These are phyloP conservation scores for Rhizoclosmatium sp. DNA, from an alignment of 192 early-diverging fungal species.

Conservation along the genomic window DNA sequence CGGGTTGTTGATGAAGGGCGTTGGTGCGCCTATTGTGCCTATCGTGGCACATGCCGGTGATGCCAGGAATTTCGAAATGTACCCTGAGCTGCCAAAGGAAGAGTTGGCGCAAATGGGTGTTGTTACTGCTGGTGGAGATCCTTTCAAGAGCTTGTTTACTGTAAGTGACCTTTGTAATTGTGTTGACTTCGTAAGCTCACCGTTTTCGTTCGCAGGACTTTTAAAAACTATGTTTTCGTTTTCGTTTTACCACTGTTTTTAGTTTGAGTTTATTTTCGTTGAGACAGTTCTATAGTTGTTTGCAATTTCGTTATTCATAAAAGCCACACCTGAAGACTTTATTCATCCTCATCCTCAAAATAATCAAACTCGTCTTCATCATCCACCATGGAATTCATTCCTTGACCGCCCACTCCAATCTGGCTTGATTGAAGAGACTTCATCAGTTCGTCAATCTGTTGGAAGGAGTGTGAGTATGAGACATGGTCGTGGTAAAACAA, in stretches of 20 bases:
- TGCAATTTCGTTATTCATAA: too few species aligned
- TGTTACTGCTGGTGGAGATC: constrained; percentile 65
- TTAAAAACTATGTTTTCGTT: not conserved
- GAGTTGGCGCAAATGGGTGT: constrained; percentile 49
- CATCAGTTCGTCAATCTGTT: constrained; percentile 32
- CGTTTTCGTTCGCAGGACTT: constrained; percentile 22
- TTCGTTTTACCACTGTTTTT: too few species aligned
- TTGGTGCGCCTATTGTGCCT: constrained; percentile 91
- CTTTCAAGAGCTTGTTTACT: constrained; percentile 79
- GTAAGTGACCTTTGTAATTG: not conserved
- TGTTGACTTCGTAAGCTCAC: not conserved
- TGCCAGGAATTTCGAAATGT: constrained; percentile 97
- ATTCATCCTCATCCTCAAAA: constrained; percentile 24
- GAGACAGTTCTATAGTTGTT: too few species aligned
- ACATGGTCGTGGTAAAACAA: not conserved
- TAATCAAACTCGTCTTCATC: constrained; percentile 36
- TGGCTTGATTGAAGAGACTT: constrained; percentile 17
- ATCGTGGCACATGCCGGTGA: constrained; percentile 88
- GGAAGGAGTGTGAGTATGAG: not conserved
- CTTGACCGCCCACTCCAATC: not conserved
- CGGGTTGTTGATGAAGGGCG: constrained; percentile 74
- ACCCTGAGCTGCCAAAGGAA: constrained; percentile 82
- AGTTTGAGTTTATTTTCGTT: too few species aligned
- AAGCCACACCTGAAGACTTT: not conserved
- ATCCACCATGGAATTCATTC: not conserved